These are phyloP conservation scores for Lactuca saligna DNA, from an alignment of 129 eudicot species.

Conservation along the genomic window DNA sequence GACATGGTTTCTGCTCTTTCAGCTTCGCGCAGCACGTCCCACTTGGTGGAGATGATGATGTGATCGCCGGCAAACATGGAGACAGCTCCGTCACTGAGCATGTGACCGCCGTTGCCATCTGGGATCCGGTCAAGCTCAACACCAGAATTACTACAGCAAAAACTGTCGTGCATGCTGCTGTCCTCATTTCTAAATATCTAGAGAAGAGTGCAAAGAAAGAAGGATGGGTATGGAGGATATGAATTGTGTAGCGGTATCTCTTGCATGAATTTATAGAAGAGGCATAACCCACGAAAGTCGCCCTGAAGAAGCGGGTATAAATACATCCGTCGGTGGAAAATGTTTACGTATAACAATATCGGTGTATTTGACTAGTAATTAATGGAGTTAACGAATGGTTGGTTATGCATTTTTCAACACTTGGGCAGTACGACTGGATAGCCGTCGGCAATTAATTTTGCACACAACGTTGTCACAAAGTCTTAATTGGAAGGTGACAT, in stretches of 20 bases:
- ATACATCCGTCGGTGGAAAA: no score
- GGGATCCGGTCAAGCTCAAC: slow-evolving; percentile 17
- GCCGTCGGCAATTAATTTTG: no score
- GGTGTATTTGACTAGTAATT: no score
- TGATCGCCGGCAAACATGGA: slow-evolving; percentile 41
- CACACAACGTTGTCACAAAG: no score
- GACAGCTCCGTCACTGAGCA: slow-evolving; percentile 28
- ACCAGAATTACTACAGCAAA: slow-evolving; percentile 8
- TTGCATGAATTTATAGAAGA: neutral
- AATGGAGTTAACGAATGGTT: no score
- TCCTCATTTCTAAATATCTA: slow-evolving; percentile 3
- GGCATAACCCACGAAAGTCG: no score
- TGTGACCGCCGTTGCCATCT: slow-evolving; percentile 26
- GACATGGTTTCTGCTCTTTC: slow-evolving; percentile 56
- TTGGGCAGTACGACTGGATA: no score
- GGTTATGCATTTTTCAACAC: no score
- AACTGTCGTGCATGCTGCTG: neutral
- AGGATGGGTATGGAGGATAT: neutral
- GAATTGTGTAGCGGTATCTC: neutral
- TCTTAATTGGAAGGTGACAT: no score
- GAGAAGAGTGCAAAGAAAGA: neutral
- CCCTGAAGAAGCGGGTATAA: no score
- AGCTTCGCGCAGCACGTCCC: slow-evolving; percentile 43
- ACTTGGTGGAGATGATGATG: slow-evolving; percentile 33
- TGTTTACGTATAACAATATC: no score